These are phyloP conservation scores for Paramyrothecium roridum DNA, from an alignment of 2,329 filamentous ascomycete species.

Conservation along the genomic window DNA sequence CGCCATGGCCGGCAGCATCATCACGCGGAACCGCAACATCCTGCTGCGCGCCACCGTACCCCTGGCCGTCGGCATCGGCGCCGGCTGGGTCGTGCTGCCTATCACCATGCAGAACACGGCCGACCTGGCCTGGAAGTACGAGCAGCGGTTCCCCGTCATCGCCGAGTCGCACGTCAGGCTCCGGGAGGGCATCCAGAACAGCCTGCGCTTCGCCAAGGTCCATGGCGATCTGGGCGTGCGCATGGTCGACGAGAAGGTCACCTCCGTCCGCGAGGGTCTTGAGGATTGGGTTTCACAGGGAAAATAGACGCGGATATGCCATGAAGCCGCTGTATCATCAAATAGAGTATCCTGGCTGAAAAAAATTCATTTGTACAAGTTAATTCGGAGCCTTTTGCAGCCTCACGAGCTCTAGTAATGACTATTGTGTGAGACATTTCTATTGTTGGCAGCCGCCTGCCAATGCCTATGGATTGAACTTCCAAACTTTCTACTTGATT, in stretches of 20 bases:
- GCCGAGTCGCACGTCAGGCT: constrained; percentile 76
- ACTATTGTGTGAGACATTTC: not conserved
- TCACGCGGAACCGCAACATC: constrained; percentile 83
- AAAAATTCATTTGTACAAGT: constrained; percentile 26
- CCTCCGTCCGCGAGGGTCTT: constrained; percentile 68
- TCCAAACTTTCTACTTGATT: not conserved
- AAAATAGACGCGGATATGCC: constrained; percentile 47
- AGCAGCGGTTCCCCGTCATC: constrained; percentile 81
- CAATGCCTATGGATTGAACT: too few relatives aligned
- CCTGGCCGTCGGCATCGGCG: constrained; percentile 74
- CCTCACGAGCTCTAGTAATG: not conserved
- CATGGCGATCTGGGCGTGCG: constrained; percentile 68
- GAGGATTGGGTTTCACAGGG: constrained; percentile 93
- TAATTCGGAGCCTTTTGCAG: not conserved
- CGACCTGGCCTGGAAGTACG: constrained; percentile 86
- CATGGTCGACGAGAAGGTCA: constrained; percentile 79
- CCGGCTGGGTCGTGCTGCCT: constrained; percentile 81
- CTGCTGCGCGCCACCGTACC: constrained; percentile 75
- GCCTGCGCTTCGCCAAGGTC: constrained; percentile 69
- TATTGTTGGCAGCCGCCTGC: too few relatives aligned
- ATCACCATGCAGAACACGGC: constrained; percentile 87
- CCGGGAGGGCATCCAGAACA: constrained; percentile 65
- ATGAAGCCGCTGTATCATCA: constrained; percentile 31
- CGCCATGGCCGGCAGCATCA: constrained; percentile 90
- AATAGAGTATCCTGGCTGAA: constrained; percentile 25